A percentile compares a stretch with the other conserved stretches of the same genome.
Conservation (phyloP, 164 flowering plant genomes). For the Nymphaea colorata region DNA sequence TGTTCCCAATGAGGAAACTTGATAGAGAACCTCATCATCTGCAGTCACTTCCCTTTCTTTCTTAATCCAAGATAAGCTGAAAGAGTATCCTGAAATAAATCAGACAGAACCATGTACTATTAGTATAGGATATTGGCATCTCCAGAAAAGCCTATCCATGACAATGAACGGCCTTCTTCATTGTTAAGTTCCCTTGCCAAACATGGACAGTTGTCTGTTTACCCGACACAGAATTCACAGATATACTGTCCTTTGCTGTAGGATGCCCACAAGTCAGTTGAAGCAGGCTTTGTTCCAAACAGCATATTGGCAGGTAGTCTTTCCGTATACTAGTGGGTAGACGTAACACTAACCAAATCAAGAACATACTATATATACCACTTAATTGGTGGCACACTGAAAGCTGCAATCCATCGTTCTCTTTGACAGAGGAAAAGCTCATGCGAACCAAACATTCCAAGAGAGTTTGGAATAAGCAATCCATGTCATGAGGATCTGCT, state of each 20-base stretch:
- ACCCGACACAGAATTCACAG: too few relatives aligned
- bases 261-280: too few relatives aligned
- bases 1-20: conserved; percentile 57
- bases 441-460: conserved; percentile 55
- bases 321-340: too few relatives aligned
- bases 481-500: conserved; percentile 8
- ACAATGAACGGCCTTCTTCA: too few relatives aligned
- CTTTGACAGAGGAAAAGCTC: conserved; percentile 33
- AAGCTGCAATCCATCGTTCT: conserved; percentile 26
- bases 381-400: conserved; percentile 60
- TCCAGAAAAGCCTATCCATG: too few relatives aligned
- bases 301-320: too few relatives aligned
- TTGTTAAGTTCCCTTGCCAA: too few relatives aligned
- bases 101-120: background rate
- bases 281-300: too few relatives aligned
- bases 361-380: conserved; percentile 28
- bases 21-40: conserved; percentile 46
- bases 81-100: conserved; percentile 56
- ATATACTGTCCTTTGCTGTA: too few relatives aligned
- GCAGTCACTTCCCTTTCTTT: conserved; percentile 13
- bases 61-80: conserved; percentile 50
- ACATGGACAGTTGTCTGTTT: too few relatives aligned
- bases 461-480: conserved; percentile 47
- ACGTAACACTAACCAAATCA: too few relatives aligned
- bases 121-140: too few relatives aligned